Percentiles rank a stretch among this genome's conserved stretches.
These are phyloP conservation scores for Volvariella volvacea DNA, from an alignment of 1,284 basidiomycete species.

Conservation along the genomic window DNA sequence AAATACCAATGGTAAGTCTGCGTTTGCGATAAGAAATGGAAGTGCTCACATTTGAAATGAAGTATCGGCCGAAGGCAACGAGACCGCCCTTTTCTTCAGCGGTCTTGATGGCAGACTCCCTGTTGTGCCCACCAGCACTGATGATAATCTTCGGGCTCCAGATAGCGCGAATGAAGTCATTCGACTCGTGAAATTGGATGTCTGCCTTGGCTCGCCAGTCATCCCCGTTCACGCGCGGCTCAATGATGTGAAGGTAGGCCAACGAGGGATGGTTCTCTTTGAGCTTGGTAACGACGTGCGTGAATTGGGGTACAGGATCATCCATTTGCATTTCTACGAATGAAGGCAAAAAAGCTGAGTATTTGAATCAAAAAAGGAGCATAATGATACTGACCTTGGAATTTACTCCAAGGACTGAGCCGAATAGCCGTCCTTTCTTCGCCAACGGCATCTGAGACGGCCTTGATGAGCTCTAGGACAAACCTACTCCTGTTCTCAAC, in stretches of 20 bases:
- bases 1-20: background rate
- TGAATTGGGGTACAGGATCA: slow-evolving; percentile 37
- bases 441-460: slow-evolving; percentile 32
- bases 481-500: slow-evolving; percentile 45
- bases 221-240: slow-evolving; percentile 23
- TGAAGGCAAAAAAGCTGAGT: background rate
- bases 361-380: background rate
- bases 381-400: slow-evolving; percentile 29
- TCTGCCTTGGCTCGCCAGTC: slow-evolving; percentile 2
- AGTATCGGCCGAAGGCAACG: slow-evolving; percentile 38
- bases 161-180: slow-evolving; percentile 20
- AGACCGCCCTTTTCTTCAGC: slow-evolving; percentile 27
- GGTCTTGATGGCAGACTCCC: slow-evolving; percentile 23
- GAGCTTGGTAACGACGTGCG: slow-evolving; percentile 30
- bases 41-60: slow-evolving; percentile 32
- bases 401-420: slow-evolving; percentile 44
- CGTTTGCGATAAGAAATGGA: too few species aligned
- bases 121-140: slow-evolving; percentile 37
- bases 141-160: slow-evolving; percentile 35
- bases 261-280: slow-evolving; percentile 27
- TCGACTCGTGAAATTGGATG: slow-evolving; percentile 11
- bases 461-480: slow-evolving; percentile 38
- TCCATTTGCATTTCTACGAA: slow-evolving; percentile 27
- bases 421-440: slow-evolving; percentile 39
- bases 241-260: slow-evolving; percentile 49